These are phyloP conservation scores for Pontederia crassipes DNA, from an alignment of 176 grass and related monocot genomes.

Conservation along the genomic window DNA sequence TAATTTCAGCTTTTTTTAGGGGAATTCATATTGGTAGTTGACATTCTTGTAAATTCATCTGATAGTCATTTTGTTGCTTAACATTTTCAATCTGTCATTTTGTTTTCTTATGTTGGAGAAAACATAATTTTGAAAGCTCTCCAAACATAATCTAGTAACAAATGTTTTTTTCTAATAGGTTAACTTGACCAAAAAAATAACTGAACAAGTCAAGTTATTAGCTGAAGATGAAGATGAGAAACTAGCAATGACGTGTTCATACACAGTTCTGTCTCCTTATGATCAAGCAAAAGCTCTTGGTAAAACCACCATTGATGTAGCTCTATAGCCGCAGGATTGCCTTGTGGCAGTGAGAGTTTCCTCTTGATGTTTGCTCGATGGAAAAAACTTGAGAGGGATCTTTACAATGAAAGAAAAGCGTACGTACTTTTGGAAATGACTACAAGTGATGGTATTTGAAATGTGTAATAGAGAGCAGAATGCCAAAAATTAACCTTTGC, in stretches of 20 bases:
- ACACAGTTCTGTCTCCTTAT: slow-evolving; percentile 38
- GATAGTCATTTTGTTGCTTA: too few species aligned
- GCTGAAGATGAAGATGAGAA: slow-evolving; percentile 80
- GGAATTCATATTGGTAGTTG: too few species aligned
- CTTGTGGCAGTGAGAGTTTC: slow-evolving; percentile 94
- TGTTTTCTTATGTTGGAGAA: not conserved
- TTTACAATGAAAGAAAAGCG: slow-evolving; percentile 94
- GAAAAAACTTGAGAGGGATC: slow-evolving; percentile 89
- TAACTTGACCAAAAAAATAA: slow-evolving; percentile 73
- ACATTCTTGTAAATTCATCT: too few species aligned
- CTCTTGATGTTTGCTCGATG: slow-evolving; percentile 95
- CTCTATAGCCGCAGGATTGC: slow-evolving; percentile 71
- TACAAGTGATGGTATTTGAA: too few species aligned
- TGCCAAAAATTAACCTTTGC: not conserved
- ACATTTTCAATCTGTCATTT: not conserved
- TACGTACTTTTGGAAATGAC: slow-evolving; percentile 15
- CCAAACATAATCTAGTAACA: not conserved
- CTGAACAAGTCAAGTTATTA: slow-evolving; percentile 85
- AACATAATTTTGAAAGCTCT: not conserved
- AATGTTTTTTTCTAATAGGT: slow-evolving; percentile 36
- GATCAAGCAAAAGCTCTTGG: slow-evolving; percentile 82
- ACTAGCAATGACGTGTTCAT: slow-evolving; percentile 40
- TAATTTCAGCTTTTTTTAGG: too few species aligned
- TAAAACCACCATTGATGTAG: slow-evolving; percentile 70
- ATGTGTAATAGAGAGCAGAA: too few species aligned